Conservation (phyloP, 805 yeast genomes). For the Metschnikowia colocasiae region DNA sequence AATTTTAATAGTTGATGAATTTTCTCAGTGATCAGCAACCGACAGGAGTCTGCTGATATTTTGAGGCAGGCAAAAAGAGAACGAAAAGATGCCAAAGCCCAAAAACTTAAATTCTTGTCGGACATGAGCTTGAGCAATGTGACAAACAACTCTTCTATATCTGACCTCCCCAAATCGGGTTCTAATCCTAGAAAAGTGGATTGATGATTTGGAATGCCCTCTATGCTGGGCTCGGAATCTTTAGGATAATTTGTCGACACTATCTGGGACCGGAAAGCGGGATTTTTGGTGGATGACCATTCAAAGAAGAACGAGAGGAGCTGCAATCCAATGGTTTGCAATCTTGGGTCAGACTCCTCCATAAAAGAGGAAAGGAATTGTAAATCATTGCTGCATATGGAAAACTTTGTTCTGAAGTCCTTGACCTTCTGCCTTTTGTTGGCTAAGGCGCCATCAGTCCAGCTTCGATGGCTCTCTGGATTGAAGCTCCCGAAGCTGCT, state of each 20-base stretch:
- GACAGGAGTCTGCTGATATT: neutral
- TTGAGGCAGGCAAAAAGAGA: neutral
- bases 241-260: neutral
- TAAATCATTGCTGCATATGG: conserved; percentile 13
- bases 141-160: neutral
- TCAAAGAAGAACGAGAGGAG: conserved; percentile 23
- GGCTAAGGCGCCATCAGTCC: conserved; percentile 5
- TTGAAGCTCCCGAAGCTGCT: too few species aligned
- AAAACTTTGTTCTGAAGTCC: conserved; percentile 2
- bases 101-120: conserved; percentile 19
- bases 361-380: conserved; percentile 28
- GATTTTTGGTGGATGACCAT: neutral
- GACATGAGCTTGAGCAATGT: conserved; percentile 5
- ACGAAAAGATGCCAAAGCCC: conserved; percentile 22
- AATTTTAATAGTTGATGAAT: conserved; percentile 28
- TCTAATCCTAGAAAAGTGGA: neutral
- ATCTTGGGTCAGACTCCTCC: conserved; percentile 11
- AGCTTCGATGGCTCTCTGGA: neutral
- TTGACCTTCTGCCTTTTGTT: conserved; percentile 27
- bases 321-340: conserved; percentile 25
- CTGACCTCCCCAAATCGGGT: neutral
- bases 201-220: neutral
- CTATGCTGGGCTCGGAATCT: neutral
- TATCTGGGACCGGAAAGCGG: neutral
- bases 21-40: neutral